These are phyloP conservation scores for Microbotryum scabiosae DNA, from an alignment of 1,284 basidiomycete species.

Conservation along the genomic window DNA sequence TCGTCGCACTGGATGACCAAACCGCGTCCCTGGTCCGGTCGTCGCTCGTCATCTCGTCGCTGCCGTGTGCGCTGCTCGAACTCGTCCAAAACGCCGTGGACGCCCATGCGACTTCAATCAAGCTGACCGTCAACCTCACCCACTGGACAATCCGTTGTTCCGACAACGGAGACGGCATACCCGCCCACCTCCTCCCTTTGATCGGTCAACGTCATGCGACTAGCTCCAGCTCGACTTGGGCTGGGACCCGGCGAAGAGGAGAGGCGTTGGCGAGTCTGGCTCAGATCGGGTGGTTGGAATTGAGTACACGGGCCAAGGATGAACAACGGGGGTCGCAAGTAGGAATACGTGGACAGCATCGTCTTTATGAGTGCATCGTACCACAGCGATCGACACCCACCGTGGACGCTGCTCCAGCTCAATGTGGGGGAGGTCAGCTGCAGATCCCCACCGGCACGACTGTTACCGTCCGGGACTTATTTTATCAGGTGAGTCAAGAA, in stretches of 20 bases:
- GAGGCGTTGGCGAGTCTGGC: conserved; percentile 21
- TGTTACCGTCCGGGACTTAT: conserved; percentile 71
- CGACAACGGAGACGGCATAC: conserved; percentile 72
- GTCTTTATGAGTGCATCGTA: conserved; percentile 47
- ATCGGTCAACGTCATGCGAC: conserved; percentile 42
- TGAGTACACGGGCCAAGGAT: conserved; percentile 57
- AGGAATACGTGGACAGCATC: neutral
- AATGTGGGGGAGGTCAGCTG: too few species aligned
- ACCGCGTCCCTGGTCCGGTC: conserved; percentile 53
- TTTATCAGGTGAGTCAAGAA: conserved; percentile 58
- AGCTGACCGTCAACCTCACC: conserved; percentile 42
- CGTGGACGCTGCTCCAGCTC: neutral
- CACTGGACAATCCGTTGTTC: conserved; percentile 71
- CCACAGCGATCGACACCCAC: neutral
- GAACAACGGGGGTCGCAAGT: neutral
- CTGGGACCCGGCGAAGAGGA: conserved; percentile 1
- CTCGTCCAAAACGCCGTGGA: conserved; percentile 71
- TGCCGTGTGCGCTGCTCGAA: conserved; percentile 68
- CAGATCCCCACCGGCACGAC: conserved; percentile 52
- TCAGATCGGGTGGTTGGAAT: conserved; percentile 50
- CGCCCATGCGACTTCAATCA: conserved; percentile 39
- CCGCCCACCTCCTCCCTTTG: conserved; percentile 49
- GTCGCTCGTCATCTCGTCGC: conserved; percentile 67
- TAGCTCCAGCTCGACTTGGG: too few species aligned
- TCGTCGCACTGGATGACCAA: conserved; percentile 33